These are phyloP conservation scores for Populus davidiana DNA, from an alignment of 345 rosid genomes.

Conservation along the genomic window DNA sequence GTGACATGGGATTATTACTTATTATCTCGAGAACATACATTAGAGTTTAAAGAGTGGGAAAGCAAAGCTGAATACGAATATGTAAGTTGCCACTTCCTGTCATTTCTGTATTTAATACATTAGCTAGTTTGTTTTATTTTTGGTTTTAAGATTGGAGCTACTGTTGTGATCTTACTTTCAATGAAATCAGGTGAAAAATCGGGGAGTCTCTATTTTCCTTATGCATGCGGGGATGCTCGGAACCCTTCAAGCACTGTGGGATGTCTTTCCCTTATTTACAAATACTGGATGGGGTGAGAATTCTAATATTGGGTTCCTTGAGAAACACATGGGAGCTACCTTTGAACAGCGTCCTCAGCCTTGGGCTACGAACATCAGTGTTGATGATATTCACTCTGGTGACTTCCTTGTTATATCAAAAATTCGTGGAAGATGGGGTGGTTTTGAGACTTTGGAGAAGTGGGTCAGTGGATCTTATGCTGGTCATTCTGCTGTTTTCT, in stretches of 20 bases:
- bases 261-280: conserved; percentile 90
- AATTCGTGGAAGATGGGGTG: conserved; percentile 92
- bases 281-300: conserved; percentile 96
- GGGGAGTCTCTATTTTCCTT: conserved; percentile 89
- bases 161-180: not conserved
- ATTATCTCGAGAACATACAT: conserved; percentile 72
- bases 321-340: conserved; percentile 87
- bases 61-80: conserved; percentile 81
- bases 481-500: conserved; percentile 87
- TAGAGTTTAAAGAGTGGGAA: conserved; percentile 80
- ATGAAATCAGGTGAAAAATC: conserved; percentile 65
- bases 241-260: conserved; percentile 90
- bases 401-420: conserved; percentile 89
- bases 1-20: conserved; percentile 96
- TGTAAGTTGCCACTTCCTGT: conserved; percentile 43
- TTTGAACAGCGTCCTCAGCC: conserved; percentile 78
- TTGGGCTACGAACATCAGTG: conserved; percentile 64
- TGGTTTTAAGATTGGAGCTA: not conserved
- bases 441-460: conserved; percentile 96
- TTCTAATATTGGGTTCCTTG: conserved; percentile 70
- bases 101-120: not conserved
- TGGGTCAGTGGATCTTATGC: conserved; percentile 99
- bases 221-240: conserved; percentile 99
- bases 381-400: conserved; percentile 77
- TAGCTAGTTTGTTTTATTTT: conserved; percentile 4